These are phyloP conservation scores for Macrolepiota fuliginosa DNA, from an alignment of 768 basidiomycete species.

Conservation along the genomic window DNA sequence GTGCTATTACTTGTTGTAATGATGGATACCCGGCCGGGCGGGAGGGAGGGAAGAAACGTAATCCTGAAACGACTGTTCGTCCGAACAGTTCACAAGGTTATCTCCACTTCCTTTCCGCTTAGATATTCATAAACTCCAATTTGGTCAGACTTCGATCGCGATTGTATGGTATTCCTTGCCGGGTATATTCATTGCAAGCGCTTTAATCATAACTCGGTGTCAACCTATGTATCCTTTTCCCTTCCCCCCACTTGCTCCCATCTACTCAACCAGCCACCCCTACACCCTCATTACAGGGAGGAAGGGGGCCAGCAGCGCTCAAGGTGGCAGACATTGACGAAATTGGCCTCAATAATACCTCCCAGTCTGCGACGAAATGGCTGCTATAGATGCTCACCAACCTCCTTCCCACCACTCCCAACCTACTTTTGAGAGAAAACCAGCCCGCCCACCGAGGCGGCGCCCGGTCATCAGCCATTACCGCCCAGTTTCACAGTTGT, in stretches of 20 bases:
- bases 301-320: not conserved
- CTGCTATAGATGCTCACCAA: constrained; percentile 4
- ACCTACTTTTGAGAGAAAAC: constrained; percentile 8
- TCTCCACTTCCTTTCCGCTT: constrained; percentile 1
- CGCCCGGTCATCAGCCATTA: constrained; percentile 28
- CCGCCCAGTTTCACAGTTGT: constrained; percentile 36
- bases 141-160: not conserved
- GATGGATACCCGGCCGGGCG: not conserved
- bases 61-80: constrained; percentile 3
- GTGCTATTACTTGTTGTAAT: not conserved
- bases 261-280: constrained; percentile 2
- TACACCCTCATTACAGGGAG: not conserved
- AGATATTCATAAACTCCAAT: constrained; percentile 1
- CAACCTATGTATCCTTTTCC: not conserved
- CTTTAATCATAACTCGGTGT: constrained; percentile 12
- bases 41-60: not conserved
- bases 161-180: not conserved
- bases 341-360: constrained; percentile 3
- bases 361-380: constrained; percentile 13
- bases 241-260: not conserved
- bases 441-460: constrained; percentile 16
- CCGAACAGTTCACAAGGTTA: not conserved
- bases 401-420: constrained; percentile 11
- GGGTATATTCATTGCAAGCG: not conserved
- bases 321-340: not conserved